Evolutionary conservation across 2,329 filamentous ascomycete species (phyloP).

Genomic region (Aspergillus ochraceus): DNA sequence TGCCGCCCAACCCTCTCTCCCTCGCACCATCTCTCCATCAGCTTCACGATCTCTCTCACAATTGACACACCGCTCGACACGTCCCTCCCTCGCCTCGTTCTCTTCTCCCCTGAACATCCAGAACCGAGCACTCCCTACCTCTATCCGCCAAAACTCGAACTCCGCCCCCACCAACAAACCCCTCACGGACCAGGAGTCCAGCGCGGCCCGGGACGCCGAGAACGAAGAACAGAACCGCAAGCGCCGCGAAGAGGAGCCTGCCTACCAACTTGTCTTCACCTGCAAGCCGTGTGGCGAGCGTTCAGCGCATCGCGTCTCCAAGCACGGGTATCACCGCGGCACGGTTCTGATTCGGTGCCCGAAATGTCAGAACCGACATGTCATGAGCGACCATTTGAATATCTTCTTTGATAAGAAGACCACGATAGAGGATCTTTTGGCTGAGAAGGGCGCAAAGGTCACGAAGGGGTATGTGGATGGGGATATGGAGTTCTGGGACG

Average conservation of each 20-base stretch:
- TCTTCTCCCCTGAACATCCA: neutral
- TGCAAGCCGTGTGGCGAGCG: slow-evolving; percentile 80
- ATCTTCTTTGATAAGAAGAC: slow-evolving; percentile 50
- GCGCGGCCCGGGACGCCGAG: slow-evolving; percentile 30
- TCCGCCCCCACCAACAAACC: slow-evolving; percentile 5
- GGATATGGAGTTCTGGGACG: slow-evolving; percentile 91
- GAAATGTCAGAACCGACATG: slow-evolving; percentile 77
- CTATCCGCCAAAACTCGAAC: slow-evolving; percentile 31
- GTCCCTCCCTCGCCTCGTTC: slow-evolving; percentile 4
- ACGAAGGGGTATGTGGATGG: slow-evolving; percentile 77
- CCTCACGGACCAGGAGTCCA: slow-evolving; percentile 34
- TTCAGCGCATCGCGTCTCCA: slow-evolving; percentile 82
- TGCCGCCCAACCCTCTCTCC: slow-evolving; percentile 14
- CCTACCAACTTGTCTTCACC: slow-evolving; percentile 88
- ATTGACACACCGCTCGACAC: slow-evolving; percentile 14
- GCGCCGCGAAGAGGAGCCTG: slow-evolving; percentile 54
- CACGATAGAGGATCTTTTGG: slow-evolving; percentile 46
- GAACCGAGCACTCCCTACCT: neutral
- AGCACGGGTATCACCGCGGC: slow-evolving; percentile 92
- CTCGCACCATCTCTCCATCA: slow-evolving; percentile 17
- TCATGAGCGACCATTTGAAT: slow-evolving; percentile 87
- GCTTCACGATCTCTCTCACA: slow-evolving; percentile 23
- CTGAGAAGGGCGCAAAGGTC: slow-evolving; percentile 63
- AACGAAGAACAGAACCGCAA: slow-evolving; percentile 37
- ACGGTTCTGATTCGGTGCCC: slow-evolving; percentile 89